These are phyloP conservation scores for Paxillus involutus DNA, from an alignment of 768 basidiomycete species.

Conservation along the genomic window DNA sequence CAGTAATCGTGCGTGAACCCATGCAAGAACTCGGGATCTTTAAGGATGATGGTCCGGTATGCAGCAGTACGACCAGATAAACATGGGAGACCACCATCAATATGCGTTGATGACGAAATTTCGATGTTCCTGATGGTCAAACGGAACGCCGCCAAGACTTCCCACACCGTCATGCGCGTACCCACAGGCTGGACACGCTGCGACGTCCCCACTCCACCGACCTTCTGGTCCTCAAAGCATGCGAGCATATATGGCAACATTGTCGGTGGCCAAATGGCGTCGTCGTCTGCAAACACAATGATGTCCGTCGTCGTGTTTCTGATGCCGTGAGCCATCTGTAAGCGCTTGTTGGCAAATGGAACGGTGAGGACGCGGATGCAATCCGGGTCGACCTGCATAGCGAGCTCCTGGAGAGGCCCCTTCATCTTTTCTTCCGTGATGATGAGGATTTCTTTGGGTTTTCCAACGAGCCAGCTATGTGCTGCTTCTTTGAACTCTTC, in stretches of 20 bases:
- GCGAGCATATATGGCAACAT: constrained; percentile 87
- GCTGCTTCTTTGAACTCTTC: constrained; percentile 95
- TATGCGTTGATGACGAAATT: constrained; percentile 85
- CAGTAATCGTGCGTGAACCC: constrained; percentile 95
- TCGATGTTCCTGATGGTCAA: constrained; percentile 94
- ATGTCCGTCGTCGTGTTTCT: constrained; percentile 89
- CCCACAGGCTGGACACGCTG: constrained; percentile 87
- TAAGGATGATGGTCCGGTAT: constrained; percentile 90
- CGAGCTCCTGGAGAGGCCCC: constrained; percentile 85
- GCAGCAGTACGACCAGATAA: constrained; percentile 92
- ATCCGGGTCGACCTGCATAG: constrained; percentile 81
- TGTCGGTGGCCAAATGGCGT: constrained; percentile 94
- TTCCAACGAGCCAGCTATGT: constrained; percentile 87
- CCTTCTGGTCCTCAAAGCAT: constrained; percentile 92
- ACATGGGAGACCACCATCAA: constrained; percentile 91
- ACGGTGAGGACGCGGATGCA: constrained; percentile 87
- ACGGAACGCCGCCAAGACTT: constrained; percentile 90
- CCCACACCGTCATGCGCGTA: constrained; percentile 86
- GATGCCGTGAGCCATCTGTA: constrained; percentile 94
- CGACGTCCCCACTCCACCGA: constrained; percentile 89
- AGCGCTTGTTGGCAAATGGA: constrained; percentile 90
- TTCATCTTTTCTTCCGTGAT: constrained; percentile 89
- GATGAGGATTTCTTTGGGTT: constrained; percentile 81
- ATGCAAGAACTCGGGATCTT: constrained; percentile 90
- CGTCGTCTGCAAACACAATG: constrained; percentile 93